Conservation (phyloP, 2,329 filamentous ascomycete genomes). For the Pyrenophora seminiperda region DNA sequence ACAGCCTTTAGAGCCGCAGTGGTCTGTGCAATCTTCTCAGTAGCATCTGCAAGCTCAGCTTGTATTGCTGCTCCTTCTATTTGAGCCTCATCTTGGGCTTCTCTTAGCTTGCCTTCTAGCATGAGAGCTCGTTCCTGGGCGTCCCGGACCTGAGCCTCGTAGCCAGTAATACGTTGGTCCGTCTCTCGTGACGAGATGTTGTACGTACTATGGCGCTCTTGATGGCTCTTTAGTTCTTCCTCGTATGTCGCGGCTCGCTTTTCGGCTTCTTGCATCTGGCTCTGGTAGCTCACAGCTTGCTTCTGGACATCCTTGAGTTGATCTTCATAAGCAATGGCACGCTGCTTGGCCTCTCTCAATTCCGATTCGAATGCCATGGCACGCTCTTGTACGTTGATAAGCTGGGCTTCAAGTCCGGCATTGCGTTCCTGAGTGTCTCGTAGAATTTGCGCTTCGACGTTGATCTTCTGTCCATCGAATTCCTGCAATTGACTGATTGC, state of each 20-base stretch:
- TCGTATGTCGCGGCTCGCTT: conserved; percentile 37
- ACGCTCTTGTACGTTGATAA: conserved; percentile 44
- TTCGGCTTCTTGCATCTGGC: conserved; percentile 34
- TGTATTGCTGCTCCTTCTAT: conserved; percentile 44
- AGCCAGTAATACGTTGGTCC: conserved; percentile 30
- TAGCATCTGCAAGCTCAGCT: conserved; percentile 43
- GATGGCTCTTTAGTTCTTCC: conserved; percentile 37
- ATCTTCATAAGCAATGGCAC: conserved; percentile 39
- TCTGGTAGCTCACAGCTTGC: conserved; percentile 36
- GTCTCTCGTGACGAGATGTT: conserved; percentile 30
- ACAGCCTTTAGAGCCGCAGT: conserved; percentile 32
- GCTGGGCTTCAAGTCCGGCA: conserved; percentile 39
- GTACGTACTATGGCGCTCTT: conserved; percentile 31
- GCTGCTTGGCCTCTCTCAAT: conserved; percentile 33
- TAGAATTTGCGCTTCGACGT: conserved; percentile 28
- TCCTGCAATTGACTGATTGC: conserved; percentile 40
- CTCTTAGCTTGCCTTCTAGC: conserved; percentile 42
- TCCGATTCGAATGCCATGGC: conserved; percentile 37
- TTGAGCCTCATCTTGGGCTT: conserved; percentile 42
- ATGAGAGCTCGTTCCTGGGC: conserved; percentile 41
- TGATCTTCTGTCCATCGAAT: conserved; percentile 36
- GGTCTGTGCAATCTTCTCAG: conserved; percentile 38
- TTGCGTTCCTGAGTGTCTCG: conserved; percentile 41
- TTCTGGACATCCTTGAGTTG: conserved; percentile 44
- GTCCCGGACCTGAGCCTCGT: conserved; percentile 42